Evolutionary conservation across 768 basidiomycete species (phyloP).

Genomic region (Rhizopogon sp.): DNA sequence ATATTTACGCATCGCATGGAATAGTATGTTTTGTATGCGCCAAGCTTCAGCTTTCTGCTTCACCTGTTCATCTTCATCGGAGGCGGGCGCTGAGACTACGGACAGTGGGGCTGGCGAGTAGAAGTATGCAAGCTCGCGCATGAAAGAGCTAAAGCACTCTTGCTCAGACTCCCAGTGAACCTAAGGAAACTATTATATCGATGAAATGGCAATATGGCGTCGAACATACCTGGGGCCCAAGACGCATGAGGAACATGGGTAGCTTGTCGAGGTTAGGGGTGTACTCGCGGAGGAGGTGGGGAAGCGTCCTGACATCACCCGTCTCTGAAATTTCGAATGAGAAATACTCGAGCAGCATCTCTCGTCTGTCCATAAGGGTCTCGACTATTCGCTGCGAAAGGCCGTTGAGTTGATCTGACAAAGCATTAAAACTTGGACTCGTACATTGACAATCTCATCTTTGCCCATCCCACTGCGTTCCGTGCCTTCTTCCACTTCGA

Average conservation of each 20-base stretch:
- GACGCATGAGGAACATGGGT: constrained; percentile 83
- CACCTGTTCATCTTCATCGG: constrained; percentile 37
- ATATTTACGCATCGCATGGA: constrained; percentile 81
- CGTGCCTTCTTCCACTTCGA: constrained; percentile 57
- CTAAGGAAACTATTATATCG: constrained; percentile 32
- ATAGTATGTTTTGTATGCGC: constrained; percentile 89
- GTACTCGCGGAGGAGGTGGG: constrained; percentile 80
- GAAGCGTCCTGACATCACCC: constrained; percentile 72
- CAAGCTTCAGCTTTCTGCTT: constrained; percentile 56
- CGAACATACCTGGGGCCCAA: constrained; percentile 75
- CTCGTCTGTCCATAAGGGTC: constrained; percentile 55
- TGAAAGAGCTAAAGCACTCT: constrained; percentile 81
- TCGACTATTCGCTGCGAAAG: constrained; percentile 52
- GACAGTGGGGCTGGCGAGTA: constrained; percentile 52
- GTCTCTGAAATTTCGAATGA: constrained; percentile 62
- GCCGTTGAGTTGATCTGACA: neutral
- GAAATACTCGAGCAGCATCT: constrained; percentile 94
- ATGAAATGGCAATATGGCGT: neutral
- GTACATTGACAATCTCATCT: constrained; percentile 66
- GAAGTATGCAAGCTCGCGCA: constrained; percentile 89
- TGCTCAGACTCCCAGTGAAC: constrained; percentile 85
- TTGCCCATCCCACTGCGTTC: constrained; percentile 49
- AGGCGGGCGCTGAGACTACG: constrained; percentile 11
- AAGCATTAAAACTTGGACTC: constrained; percentile 13
- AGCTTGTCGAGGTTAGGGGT: constrained; percentile 89